Evolutionary conservation across 2,329 filamentous ascomycete genomes (phyloP).

Genomic region (Colletotrichum costaricense): DNA sequence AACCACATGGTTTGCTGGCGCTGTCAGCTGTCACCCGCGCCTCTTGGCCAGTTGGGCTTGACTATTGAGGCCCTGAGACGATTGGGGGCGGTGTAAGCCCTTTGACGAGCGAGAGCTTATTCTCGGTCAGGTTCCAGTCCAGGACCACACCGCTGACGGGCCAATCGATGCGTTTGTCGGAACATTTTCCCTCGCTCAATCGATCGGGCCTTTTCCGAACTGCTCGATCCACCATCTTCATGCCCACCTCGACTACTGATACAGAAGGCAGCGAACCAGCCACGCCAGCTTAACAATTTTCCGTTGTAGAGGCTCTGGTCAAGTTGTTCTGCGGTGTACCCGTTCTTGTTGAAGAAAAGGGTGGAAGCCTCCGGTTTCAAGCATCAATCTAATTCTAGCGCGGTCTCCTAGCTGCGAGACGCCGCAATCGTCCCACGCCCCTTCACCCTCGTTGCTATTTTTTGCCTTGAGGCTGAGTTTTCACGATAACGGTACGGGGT

Average conservation of each 20-base stretch:
- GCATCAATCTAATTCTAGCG: not conserved
- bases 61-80: slow-evolving; percentile 23
- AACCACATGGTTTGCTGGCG: slow-evolving; percentile 9
- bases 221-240: slow-evolving; percentile 15
- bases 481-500: not conserved
- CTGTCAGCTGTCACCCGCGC: slow-evolving; percentile 5
- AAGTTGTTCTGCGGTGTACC: not conserved
- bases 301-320: not conserved
- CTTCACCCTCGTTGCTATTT: not conserved
- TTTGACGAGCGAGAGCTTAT: slow-evolving; percentile 7
- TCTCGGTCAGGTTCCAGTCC: slow-evolving; percentile 28
- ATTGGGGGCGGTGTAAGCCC: slow-evolving; percentile 21
- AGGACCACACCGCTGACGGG: not conserved
- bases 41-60: slow-evolving; percentile 1
- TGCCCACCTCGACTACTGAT: slow-evolving; percentile 1
- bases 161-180: slow-evolving; percentile 23
- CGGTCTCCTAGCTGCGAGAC: not conserved
- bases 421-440: not conserved
- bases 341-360: slow-evolving; percentile 2
- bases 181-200: slow-evolving; percentile 32
- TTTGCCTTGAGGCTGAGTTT: not conserved
- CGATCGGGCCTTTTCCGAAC: slow-evolving; percentile 32
- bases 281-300: not conserved
- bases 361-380: not conserved
- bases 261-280: not conserved